Base-by-base conservation (phyloP, 805 yeast genomes). In the Vanderwaltozyma verrucispora region DNA sequence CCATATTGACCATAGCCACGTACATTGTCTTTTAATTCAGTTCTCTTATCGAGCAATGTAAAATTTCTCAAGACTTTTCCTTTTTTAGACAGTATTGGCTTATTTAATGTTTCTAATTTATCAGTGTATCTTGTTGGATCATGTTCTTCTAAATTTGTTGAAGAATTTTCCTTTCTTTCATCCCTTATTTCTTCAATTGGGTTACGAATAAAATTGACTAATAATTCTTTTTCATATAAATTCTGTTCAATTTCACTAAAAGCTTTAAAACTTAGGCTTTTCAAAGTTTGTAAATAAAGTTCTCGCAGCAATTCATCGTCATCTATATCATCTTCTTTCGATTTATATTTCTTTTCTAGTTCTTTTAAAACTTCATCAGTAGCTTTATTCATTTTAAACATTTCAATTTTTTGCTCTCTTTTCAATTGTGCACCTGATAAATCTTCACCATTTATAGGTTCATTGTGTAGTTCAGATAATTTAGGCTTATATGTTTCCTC, bases 1-100 rank as follows among this genome's bases (percentile, higher is more conserved):
- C 89, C 67, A 19, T 71, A 76, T 60, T 92, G 96, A 1, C 96
- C 98, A 2, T 94, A 85, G 1, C 96, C 96, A 48, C 74, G 76
- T 0, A 88, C 96, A 49, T 78, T 74, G 24, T 68, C 63, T 40
- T 70, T 65, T 14, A 85, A 46, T 32, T 78, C 74, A 27, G 74
- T 75, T 41, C 75, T 69, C 30, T 69, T 62, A 9, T 79, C 65
- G 12, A 76, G 74, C 14, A 89, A 69, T 0, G 89, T 82, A 59
- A 89, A 92, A 10, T 96, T 96, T 48, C 81, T 72, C 24, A 83
- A 59, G 5, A 89, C 80, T 55, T 80, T 81, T 3, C 97, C 97
- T 28, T 72, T 72, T 39, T 75, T 72, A 0, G 85, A 72, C 5
- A 86, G 48, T 30, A 84, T 51, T 0, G 79, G 81, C 20, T 60